These are phyloP conservation scores for Aegilops bicornis DNA, from an alignment of 176 grass and related monocot species.

Conservation along the genomic window DNA sequence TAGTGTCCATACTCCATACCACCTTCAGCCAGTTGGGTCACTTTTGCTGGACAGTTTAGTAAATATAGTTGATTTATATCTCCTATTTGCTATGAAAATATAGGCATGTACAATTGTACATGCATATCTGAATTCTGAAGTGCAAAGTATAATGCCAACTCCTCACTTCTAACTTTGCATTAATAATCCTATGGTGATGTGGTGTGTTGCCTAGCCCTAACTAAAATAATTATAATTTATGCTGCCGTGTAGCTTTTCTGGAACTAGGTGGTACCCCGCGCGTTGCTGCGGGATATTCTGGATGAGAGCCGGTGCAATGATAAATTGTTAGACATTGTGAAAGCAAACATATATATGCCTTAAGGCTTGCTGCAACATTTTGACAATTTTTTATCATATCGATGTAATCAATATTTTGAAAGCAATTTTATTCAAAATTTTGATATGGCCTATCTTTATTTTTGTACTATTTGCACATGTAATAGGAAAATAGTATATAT, in stretches of 20 bases:
- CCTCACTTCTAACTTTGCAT: background rate
- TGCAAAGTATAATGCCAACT: background rate
- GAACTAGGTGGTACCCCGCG: too few species aligned
- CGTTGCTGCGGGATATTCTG: too few species aligned
- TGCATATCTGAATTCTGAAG: background rate
- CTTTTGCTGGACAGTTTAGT: constrained; percentile 5
- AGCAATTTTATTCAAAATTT: too few species aligned
- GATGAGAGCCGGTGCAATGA: too few species aligned
- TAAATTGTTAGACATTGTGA: too few species aligned
- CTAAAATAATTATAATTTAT: background rate
- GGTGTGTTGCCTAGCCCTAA: background rate
- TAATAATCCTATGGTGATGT: background rate
- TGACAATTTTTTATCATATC: too few species aligned
- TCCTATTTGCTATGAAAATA: background rate
- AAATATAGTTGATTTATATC: background rate
- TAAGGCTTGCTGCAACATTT: too few species aligned
- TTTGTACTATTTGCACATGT: too few species aligned
- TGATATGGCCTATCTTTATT: too few species aligned
- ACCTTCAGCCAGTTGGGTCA: background rate
- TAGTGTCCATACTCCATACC: background rate
- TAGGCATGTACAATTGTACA: background rate
- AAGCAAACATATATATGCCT: too few species aligned
- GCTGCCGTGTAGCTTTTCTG: background rate
- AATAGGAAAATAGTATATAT: too few species aligned
- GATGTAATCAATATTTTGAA: too few species aligned